Percentiles rank a stretch among this genome's conserved stretches.
Evolutionary conservation across 73 alveolate genomes (phyloP).

Genomic region (Urostyla sp.): DNA sequence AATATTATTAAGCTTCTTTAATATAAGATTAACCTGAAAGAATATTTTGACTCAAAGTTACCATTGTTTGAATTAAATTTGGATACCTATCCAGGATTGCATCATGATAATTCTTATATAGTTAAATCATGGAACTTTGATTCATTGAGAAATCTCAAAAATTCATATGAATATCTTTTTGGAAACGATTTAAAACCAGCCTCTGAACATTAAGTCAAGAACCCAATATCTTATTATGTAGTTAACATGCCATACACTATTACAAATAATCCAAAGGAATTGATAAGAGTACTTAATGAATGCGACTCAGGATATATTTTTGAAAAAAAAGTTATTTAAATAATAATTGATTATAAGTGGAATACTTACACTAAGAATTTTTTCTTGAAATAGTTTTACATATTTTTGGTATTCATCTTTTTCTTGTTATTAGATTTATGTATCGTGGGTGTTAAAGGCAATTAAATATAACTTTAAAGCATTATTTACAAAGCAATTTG

Average conservation of each 20-base stretch:
- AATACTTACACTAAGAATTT: too few species aligned
- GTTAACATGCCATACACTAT: constrained; percentile 7
- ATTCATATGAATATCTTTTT: not conserved
- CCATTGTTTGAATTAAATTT: not conserved
- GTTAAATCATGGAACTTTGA: not conserved
- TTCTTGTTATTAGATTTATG: too few species aligned
- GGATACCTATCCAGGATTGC: not conserved
- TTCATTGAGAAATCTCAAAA: not conserved
- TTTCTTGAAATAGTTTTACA: too few species aligned
- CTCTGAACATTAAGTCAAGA: not conserved
- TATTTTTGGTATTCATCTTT: too few species aligned
- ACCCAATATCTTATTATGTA: not conserved
- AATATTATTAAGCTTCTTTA: not conserved
- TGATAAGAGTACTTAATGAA: too few species aligned
- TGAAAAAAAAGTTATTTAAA: too few species aligned
- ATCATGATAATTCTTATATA: not conserved
- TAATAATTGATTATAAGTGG: too few species aligned
- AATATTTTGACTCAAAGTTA: constrained; percentile 11
- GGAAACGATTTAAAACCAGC: not conserved
- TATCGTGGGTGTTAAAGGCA: not conserved
- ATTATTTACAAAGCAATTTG: too few species aligned
- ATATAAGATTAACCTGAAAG: not conserved
- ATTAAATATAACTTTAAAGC: not conserved
- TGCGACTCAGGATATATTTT: too few species aligned
- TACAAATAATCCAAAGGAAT: not conserved